phyloP scores from a whole-genome alignment of 371 early-diverging fungal genomes.

The Mortierella sp. region DNA sequence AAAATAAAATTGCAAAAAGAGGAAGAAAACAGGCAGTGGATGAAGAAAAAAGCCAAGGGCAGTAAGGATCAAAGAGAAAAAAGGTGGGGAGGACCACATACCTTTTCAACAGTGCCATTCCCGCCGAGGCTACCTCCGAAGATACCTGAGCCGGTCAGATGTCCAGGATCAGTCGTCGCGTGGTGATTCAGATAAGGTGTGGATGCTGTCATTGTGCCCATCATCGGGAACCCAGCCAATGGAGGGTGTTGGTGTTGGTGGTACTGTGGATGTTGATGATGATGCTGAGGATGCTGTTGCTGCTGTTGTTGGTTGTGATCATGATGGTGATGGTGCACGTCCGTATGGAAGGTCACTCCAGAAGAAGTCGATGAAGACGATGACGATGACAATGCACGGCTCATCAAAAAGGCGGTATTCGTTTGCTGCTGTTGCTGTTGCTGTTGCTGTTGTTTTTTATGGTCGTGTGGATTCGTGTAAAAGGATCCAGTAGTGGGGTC shows the following conservation, averaged over 20 bases:
- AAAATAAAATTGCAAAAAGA: too few species aligned
- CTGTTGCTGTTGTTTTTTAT: conserved; percentile 11
- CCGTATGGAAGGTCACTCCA: conserved; percentile 13
- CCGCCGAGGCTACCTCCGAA: not conserved
- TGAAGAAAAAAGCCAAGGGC: not conserved
- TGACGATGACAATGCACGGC: conserved; percentile 35
- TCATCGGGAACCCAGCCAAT: conserved; percentile 13
- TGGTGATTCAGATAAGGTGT: conserved; percentile 9
- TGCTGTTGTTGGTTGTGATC: not conserved
- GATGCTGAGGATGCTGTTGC: not conserved
- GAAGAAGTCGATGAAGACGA: conserved; percentile 38
- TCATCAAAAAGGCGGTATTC: conserved; percentile 22
- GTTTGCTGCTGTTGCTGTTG: conserved; percentile 16
- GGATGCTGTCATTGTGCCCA: not conserved
- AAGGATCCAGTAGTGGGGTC: conserved; percentile 15
- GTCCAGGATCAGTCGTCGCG: not conserved
- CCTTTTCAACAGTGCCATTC: conserved; percentile 21
- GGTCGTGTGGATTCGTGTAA: conserved; percentile 8
- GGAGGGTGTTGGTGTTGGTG: not conserved
- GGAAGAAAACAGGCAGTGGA: not conserved
- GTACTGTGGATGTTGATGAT: not conserved
- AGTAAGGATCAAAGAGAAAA: not conserved
- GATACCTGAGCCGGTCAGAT: not conserved
- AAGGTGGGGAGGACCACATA: not conserved
- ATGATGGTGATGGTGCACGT: not conserved